Evolutionary conservation across 768 basidiomycete species (phyloP).

Genomic region (Mycena latifolia): DNA sequence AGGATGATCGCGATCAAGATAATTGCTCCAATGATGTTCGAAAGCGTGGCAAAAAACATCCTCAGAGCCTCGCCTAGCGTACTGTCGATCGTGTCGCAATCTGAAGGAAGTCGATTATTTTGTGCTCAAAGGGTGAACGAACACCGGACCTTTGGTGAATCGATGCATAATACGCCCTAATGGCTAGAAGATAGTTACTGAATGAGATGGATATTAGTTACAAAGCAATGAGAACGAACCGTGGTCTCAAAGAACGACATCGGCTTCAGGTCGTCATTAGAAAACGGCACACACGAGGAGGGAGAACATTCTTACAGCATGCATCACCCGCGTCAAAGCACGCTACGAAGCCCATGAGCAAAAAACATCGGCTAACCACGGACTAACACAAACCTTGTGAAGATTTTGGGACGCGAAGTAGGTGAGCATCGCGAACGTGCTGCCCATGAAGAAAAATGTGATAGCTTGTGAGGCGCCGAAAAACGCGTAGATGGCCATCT

Average conservation of each 20-base stretch:
- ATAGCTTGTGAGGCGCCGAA: constrained; percentile 81
- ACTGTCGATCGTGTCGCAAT: constrained; percentile 88
- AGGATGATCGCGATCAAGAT: constrained; percentile 69
- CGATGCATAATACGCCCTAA: constrained; percentile 92
- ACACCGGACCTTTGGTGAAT: constrained; percentile 77
- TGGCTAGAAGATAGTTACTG: constrained; percentile 60
- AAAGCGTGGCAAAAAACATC: constrained; percentile 74
- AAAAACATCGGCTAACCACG: neutral
- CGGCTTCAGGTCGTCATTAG: constrained; percentile 51
- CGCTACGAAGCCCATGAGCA: constrained; percentile 41
- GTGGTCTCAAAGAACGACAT: constrained; percentile 94
- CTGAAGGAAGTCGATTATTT: constrained; percentile 44
- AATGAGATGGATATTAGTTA: constrained; percentile 5
- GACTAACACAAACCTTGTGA: constrained; percentile 60
- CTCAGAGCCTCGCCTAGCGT: constrained; percentile 79
- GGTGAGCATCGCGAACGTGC: constrained; percentile 74
- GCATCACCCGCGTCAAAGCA: constrained; percentile 78
- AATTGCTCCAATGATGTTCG: constrained; percentile 75
- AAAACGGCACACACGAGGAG: neutral
- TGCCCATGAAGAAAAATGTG: constrained; percentile 76
- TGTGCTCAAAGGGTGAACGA: neutral
- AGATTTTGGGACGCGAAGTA: constrained; percentile 82
- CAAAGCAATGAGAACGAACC: constrained; percentile 47
- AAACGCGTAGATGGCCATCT: constrained; percentile 88
- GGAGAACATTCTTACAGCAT: constrained; percentile 53